Percentiles rank a stretch among this genome's conserved stretches.
Evolutionary conservation across 441 rosid genomes (phyloP).

Genomic region (California macrophylla): DNA sequence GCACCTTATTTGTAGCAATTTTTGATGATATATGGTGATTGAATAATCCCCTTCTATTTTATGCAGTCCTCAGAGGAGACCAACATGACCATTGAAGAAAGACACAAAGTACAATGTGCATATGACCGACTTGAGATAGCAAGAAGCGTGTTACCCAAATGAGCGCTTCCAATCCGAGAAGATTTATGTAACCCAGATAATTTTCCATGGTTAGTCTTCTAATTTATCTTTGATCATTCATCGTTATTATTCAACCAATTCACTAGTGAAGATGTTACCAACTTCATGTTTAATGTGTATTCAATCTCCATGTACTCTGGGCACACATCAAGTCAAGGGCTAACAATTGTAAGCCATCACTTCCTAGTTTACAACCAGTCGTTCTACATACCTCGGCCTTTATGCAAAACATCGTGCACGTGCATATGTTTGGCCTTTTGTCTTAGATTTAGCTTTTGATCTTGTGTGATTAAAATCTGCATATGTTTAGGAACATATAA

Average conservation of each 20-base stretch:
- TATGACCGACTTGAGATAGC: slow-evolving; percentile 38
- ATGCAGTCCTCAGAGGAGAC: slow-evolving; percentile 36
- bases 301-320: background rate
- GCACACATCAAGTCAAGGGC: background rate
- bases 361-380: background rate
- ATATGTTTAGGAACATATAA: background rate
- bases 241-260: background rate
- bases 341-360: background rate
- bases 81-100: slow-evolving; percentile 48
- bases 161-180: background rate
- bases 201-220: slow-evolving; percentile 15
- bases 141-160: slow-evolving; percentile 13
- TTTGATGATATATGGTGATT: background rate
- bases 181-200: background rate
- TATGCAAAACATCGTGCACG: background rate
- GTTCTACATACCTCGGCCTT: background rate
- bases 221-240: background rate
- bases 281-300: background rate
- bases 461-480: background rate
- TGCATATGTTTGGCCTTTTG: background rate
- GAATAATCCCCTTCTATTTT: slow-evolving; percentile 11
- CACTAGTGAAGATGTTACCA: background rate
- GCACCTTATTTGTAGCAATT: background rate
- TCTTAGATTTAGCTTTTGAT: background rate
- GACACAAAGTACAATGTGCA: slow-evolving; percentile 38